phyloP scores from a whole-genome alignment of 768 basidiomycete species.

The Cytidiella melzeri region DNA sequence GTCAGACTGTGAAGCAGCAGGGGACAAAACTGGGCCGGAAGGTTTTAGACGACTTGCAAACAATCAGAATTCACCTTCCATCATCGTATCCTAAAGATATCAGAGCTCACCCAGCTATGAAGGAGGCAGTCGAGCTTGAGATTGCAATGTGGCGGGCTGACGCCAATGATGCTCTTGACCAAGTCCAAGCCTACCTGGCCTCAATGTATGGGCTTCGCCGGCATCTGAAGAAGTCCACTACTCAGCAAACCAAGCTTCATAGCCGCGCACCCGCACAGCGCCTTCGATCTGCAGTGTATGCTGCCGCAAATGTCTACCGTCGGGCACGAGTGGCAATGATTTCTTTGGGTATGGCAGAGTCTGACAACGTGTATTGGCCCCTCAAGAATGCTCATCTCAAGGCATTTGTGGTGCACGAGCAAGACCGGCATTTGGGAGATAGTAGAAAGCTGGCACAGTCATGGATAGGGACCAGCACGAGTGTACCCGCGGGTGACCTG shows the following conservation, averaged over 20 bases:
- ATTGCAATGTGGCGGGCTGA: conserved; percentile 25
- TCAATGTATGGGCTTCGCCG: background rate
- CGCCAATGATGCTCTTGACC: conserved; percentile 23
- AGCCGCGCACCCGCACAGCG: background rate
- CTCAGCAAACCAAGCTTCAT: background rate
- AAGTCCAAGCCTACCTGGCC: conserved; percentile 23
- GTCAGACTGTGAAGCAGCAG: background rate
- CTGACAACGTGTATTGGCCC: background rate
- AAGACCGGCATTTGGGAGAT: conserved; percentile 1
- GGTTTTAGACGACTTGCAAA: background rate
- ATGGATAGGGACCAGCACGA: too few species aligned
- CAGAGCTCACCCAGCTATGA: background rate
- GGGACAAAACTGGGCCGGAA: background rate
- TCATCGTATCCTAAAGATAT: background rate
- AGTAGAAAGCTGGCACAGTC: conserved; percentile 1
- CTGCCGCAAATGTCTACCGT: background rate
- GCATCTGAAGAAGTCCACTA: background rate
- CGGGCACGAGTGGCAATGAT: background rate
- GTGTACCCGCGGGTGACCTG: too few species aligned
- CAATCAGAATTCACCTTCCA: conserved; percentile 1
- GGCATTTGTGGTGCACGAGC: background rate
- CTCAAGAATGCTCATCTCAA: background rate
- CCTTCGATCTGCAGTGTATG: background rate
- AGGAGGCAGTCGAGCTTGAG: conserved; percentile 17
- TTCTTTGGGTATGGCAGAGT: background rate